Base-by-base conservation (phyloP, 441 rosid genomes). In the Adansonia grandidieri region DNA sequence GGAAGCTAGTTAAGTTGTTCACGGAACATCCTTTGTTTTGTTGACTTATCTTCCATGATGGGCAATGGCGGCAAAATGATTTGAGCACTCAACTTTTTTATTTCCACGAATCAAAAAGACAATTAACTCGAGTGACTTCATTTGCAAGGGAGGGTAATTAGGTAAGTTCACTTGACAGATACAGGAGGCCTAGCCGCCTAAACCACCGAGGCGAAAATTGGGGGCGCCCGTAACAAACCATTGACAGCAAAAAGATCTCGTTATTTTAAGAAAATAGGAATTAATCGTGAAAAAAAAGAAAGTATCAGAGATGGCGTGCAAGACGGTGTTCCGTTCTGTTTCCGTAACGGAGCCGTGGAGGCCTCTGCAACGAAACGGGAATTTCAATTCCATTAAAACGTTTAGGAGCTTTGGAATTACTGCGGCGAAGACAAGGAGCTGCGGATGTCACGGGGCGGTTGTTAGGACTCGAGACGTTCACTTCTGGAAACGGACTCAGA, bases 231-330 rank as follows among this genome's bases (percentile, higher is more conserved):
- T 57, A 57, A 57, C 37, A 57, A 57, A 19, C 9, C 20, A 54
- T 14, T 57, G 62, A 57, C 62, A 48, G 4, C 10, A 19, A 57
- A 56, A 57, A 57, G 5, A 54, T 54, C 20, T 5, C 2, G 5
- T 13, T 13, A 13, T 51, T 57, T 57, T 19, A 57, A 2, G 56
- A 58, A 20, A 60, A 44, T 44, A 15, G 37, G 50, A 60, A 5
- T 37, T 37, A 17, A 40, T 42, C 32, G 9, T 9, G 20, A 19
- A 19, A 20, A 17, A 56, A 58, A 17, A 17, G 54, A 17, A 72
- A 47, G 42, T 15, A 50, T n/a, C 56, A 69, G 73, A 81, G 78
- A 95, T 96, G 97, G 97, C 93, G 79, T 85, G 90, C 88, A 85
- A 90, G 84, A 86, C 89, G 44, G 86, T 83, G 58, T 14, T 89